Conservation (phyloP, 139 green algal genomes). For the Coccomyxa sp. region DNA sequence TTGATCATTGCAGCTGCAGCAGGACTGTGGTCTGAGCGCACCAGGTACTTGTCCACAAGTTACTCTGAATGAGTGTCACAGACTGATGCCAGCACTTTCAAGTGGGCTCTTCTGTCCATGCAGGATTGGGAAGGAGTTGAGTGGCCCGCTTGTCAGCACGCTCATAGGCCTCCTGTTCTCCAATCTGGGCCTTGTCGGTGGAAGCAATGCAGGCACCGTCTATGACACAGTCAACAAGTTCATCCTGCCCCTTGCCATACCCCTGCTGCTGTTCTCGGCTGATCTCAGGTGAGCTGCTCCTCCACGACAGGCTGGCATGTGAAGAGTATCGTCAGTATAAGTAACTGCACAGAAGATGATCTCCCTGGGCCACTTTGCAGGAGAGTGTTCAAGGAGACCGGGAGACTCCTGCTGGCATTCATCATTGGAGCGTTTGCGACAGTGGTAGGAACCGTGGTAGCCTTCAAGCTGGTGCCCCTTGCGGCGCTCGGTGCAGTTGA, state of each 20-base stretch:
- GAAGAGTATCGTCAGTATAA: too few species aligned
- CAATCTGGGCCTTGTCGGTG: slow-evolving; percentile 62
- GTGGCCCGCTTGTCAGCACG: slow-evolving; percentile 67
- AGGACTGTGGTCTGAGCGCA: slow-evolving; percentile 54
- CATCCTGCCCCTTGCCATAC: slow-evolving; percentile 86
- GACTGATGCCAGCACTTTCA: background rate
- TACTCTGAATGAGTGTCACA: background rate
- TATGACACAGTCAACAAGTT: slow-evolving; percentile 72
- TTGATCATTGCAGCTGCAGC: slow-evolving; percentile 46
- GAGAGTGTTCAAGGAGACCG: slow-evolving; percentile 68
- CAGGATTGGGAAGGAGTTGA: background rate
- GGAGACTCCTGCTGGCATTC: slow-evolving; percentile 71
- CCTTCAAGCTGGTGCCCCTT: slow-evolving; percentile 67
- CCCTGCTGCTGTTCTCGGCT: slow-evolving; percentile 82
- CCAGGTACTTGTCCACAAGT: slow-evolving; percentile 12
- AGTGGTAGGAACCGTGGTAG: slow-evolving; percentile 48
- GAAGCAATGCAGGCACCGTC: slow-evolving; percentile 19
- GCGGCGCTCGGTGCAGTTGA: slow-evolving; percentile 35
- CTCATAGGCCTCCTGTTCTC: slow-evolving; percentile 64
- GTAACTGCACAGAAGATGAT: too few species aligned
- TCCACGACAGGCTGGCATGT: too few species aligned
- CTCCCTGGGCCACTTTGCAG: background rate
- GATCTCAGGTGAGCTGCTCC: slow-evolving; percentile 52
- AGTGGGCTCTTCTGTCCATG: background rate
- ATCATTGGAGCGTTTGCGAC: slow-evolving; percentile 63